Evolutionary conservation across 106 monocot species (phyloP).

Genomic region (Allium fistulosum): DNA sequence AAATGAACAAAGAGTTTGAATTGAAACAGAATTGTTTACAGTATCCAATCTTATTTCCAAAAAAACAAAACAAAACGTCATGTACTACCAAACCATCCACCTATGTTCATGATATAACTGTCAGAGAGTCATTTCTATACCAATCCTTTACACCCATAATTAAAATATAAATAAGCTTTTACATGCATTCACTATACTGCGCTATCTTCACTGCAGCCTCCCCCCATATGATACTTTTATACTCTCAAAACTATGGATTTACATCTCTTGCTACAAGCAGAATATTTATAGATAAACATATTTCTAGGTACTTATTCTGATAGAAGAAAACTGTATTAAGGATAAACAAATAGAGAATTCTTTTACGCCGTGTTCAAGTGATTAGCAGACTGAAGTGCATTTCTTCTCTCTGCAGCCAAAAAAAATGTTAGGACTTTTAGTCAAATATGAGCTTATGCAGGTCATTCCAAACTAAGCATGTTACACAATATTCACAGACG

Average conservation of each 20-base stretch:
- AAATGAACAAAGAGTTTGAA: not conserved
- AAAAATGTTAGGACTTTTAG: not conserved
- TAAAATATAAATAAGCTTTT: constrained; percentile 4
- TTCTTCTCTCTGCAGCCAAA: constrained; percentile 59
- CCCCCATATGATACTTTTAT: constrained; percentile 15
- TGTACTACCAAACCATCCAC: constrained; percentile 4
- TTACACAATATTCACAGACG: not conserved
- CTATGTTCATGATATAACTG: constrained; percentile 34
- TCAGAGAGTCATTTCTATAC: constrained; percentile 6
- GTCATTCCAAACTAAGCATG: too few species aligned
- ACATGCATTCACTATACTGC: constrained; percentile 23
- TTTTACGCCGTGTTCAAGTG: constrained; percentile 28
- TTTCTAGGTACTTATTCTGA: constrained; percentile 16
- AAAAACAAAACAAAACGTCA: not conserved
- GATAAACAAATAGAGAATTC: constrained; percentile 31
- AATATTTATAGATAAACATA: constrained; percentile 25
- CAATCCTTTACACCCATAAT: constrained; percentile 41
- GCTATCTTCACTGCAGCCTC: constrained; percentile 15
- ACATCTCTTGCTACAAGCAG: constrained; percentile 46
- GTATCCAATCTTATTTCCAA: not conserved
- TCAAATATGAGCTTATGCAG: too few species aligned
- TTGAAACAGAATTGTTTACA: not conserved
- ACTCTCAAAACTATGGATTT: constrained; percentile 40
- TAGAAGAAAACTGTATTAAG: constrained; percentile 13
- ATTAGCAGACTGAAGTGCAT: constrained; percentile 42